phyloP scores from a whole-genome alignment of 2,329 filamentous ascomycete species.

The Falciphora oryzae region DNA sequence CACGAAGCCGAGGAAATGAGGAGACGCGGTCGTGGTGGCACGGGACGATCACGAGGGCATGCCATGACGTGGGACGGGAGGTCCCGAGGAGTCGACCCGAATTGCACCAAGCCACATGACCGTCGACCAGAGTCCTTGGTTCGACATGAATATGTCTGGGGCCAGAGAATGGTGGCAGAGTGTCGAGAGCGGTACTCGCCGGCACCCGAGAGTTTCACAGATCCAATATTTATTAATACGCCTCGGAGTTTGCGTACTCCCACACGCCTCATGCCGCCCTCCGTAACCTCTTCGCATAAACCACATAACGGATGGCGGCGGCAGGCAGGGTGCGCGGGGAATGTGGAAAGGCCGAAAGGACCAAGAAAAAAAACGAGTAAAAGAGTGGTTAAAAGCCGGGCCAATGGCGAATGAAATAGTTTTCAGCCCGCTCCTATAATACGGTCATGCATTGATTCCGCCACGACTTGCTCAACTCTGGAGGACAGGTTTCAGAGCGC shows the following conservation, averaged over 20 bases:
- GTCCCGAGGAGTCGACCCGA: not conserved
- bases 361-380: not conserved
- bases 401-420: not conserved
- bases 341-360: not conserved
- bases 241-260: not conserved
- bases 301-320: too few species aligned
- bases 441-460: not conserved
- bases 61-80: not conserved
- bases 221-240: not conserved
- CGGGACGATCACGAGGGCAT: not conserved
- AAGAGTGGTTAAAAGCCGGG: not conserved
- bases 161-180: not conserved
- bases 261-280: not conserved
- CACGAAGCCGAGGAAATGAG: constrained; percentile 46
- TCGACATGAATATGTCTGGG: not conserved
- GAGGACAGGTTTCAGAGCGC: not conserved
- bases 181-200: not conserved
- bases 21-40: not conserved
- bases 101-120: not conserved
- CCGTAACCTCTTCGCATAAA: not conserved
- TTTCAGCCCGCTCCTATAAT: not conserved
- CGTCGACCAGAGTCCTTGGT: not conserved
- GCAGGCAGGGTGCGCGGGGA: too few species aligned
- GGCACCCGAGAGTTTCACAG: not conserved
- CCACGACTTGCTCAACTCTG: not conserved